Evolutionary conservation across 805 yeast species (phyloP), one percentile per base, ranked within the genome.

Genomic region (Yamadazyma kitorensis): DNA sequence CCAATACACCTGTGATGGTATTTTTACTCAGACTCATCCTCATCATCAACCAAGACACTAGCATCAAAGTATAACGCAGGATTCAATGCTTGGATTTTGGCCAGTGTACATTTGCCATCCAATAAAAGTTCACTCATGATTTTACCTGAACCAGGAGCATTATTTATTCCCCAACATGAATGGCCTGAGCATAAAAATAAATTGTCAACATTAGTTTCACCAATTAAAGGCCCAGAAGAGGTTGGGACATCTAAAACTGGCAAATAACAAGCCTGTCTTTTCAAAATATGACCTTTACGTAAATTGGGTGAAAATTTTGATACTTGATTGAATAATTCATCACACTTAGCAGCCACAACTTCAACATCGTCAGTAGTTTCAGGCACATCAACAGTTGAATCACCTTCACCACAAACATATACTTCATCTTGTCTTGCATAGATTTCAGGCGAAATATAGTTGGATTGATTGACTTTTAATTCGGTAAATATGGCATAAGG

Each of bases 111-210:
- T 44, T 76, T 78, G 9, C 97, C 98, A 32, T 91, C 97, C 28
- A 91, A 58, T 29, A 91, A 58, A 35, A 91, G 51, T 61, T 91
- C 98, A 44, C 95, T 80, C 80, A 91, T 74, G 24, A 93, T 72
- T 52, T 86, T 79, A n/a, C 98, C 98, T 0, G 97, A 89, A 4
- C 85, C 97, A 1, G 97, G 97, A 0, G 96, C 96, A 59, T 93
- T 91, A 63, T 91, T 93, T 43, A 91, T 93, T 15, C 98, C 98
- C 98, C 98, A 91, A 62, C 98, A 93, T 11, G 96, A 84, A 59
- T 91, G 98, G 0, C 98, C 98, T 11, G 91, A 77, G 2, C 96
- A 96, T 36, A 91, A 58, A 48, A 67, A 84, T 41, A 91, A 64
- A 40, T 81, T 80, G 15, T 74, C 77, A 6, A 89, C 94, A 51